These are phyloP conservation scores for Candida railenensis DNA, from an alignment of 805 yeast genomes.

Conservation along the genomic window DNA sequence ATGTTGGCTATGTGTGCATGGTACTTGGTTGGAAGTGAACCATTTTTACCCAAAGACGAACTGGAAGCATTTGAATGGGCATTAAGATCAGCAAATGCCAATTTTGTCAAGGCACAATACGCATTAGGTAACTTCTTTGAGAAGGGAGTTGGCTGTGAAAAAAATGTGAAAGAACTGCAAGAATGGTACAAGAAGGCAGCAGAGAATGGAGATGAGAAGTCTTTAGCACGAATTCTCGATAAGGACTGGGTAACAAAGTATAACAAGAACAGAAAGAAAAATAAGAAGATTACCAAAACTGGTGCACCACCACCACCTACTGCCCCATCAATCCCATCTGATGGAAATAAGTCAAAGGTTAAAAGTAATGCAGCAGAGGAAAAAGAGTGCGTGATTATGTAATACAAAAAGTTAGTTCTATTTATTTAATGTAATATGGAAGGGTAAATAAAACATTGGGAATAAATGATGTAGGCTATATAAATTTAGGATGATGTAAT, in stretches of 20 bases:
- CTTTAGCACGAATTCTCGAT: conserved; percentile 32
- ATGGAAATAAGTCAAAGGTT: conserved; percentile 7
- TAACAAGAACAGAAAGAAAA: conserved; percentile 23
- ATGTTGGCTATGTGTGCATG: conserved; percentile 96
- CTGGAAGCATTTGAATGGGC: conserved; percentile 96
- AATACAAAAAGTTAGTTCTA: conserved; percentile 3
- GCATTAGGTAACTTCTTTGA: conserved; percentile 83
- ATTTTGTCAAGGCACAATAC: conserved; percentile 78
- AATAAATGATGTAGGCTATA: too few relatives aligned
- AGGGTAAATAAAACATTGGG: too few relatives aligned
- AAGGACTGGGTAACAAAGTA: conserved; percentile 26
- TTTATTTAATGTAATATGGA: too few relatives aligned
- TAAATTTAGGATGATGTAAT: too few relatives aligned
- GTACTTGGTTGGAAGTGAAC: conserved; percentile 90
- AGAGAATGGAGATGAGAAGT: conserved; percentile 46
- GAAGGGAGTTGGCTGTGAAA: conserved; percentile 81
- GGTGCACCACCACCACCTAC: background rate
- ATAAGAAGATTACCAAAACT: background rate
- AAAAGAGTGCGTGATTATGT: conserved; percentile 47
- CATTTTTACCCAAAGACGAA: conserved; percentile 74
- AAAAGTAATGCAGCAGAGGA: conserved; percentile 24
- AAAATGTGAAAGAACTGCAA: conserved; percentile 55
- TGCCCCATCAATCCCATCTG: too few relatives aligned
- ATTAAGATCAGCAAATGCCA: conserved; percentile 72
- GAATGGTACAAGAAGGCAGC: conserved; percentile 79